These are phyloP conservation scores for Thelonectria olida DNA, from an alignment of 2,329 filamentous ascomycete genomes.

Conservation along the genomic window DNA sequence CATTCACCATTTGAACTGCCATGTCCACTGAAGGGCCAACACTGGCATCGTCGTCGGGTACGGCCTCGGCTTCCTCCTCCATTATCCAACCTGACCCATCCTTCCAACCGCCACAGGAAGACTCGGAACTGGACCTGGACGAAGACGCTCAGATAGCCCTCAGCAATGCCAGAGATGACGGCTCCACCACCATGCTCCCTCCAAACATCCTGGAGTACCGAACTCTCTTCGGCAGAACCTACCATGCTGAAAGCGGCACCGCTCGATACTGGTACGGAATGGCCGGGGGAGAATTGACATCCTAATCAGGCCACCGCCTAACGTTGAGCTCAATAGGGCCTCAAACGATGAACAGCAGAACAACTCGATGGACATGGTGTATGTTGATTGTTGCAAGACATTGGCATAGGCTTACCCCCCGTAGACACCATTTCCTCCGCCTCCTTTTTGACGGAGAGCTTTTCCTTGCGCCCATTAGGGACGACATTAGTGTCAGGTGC, in stretches of 20 bases:
- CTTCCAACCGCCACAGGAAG: not conserved
- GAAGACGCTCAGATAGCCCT: not conserved
- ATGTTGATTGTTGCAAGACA: fast-evolving
- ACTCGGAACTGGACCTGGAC: not conserved
- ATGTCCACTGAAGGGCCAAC: not conserved
- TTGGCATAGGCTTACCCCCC: not conserved
- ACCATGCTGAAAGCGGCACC: not conserved
- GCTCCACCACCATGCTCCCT: not conserved
- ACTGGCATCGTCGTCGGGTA: too few relatives aligned
- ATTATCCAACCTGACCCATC: too few relatives aligned
- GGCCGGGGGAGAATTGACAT: not conserved
- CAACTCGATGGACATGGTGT: conserved; percentile 34
- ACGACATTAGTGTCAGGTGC: conserved; percentile 11
- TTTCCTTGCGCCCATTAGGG: conserved; percentile 6
- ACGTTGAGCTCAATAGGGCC: conserved; percentile 7
- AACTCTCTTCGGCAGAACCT: not conserved
- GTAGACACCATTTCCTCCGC: conserved; percentile 26
- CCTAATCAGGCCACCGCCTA: not conserved
- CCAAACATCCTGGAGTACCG: not conserved
- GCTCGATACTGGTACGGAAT: not conserved
- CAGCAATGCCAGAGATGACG: not conserved
- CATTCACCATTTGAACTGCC: not conserved
- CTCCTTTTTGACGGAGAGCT: conserved; percentile 22
- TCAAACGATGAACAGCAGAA: conserved; percentile 30
- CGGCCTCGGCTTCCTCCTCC: too few relatives aligned